phyloP scores from a whole-genome alignment of 768 basidiomycete genomes.

The Xerocomus potaroensis region DNA sequence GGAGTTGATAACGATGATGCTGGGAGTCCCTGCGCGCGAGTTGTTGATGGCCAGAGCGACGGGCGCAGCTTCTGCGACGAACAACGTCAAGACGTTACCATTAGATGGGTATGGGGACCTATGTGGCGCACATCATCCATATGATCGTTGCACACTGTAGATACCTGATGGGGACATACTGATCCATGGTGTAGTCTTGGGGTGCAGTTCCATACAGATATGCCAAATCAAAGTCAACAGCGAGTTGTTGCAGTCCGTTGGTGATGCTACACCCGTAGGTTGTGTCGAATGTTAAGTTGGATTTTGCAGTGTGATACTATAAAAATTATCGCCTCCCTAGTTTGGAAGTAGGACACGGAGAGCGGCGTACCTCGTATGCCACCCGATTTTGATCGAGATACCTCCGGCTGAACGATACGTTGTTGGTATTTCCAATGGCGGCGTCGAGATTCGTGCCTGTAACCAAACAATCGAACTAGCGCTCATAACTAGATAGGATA shows the following conservation, averaged over 20 bases:
- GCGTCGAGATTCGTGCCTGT: slow-evolving; percentile 47
- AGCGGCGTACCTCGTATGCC: slow-evolving; percentile 57
- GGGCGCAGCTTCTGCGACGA: slow-evolving; percentile 51
- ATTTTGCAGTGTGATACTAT: slow-evolving; percentile 61
- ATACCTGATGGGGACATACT: slow-evolving; percentile 34
- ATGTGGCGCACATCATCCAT: not conserved
- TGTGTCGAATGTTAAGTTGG: slow-evolving; percentile 62
- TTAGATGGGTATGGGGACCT: slow-evolving; percentile 63
- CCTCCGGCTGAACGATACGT: slow-evolving; percentile 61
- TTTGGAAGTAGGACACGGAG: no score
- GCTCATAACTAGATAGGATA: not conserved
- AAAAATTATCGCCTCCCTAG: no score
- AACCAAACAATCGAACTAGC: not conserved
- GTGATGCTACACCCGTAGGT: slow-evolving; percentile 49
- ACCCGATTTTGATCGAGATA: slow-evolving; percentile 80
- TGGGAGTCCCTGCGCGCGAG: slow-evolving; percentile 53
- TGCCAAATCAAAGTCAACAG: slow-evolving; percentile 56
- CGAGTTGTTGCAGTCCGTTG: slow-evolving; percentile 47
- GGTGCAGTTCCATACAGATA: slow-evolving; percentile 69
- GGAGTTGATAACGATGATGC: slow-evolving; percentile 61
- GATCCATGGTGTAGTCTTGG: slow-evolving; percentile 64
- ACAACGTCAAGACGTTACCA: slow-evolving; percentile 55
- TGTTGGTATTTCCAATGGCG: slow-evolving; percentile 35
- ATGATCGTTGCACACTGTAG: not conserved
- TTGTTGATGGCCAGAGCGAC: slow-evolving; percentile 59